Conservation (phyloP, 177 flowering plant species). For the Telopea speciosissima region DNA sequence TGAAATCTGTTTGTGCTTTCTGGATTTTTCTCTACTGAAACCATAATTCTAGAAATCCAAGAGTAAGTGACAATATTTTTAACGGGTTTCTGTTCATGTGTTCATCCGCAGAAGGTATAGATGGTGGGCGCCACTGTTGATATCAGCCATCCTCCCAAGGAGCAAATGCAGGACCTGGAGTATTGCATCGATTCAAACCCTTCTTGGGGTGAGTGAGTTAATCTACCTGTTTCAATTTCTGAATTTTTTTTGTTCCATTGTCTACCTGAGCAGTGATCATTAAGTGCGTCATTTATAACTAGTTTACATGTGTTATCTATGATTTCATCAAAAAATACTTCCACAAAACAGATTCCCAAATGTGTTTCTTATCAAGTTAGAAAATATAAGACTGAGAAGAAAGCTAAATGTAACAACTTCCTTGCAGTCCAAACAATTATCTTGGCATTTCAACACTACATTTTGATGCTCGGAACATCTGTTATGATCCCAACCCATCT, state of each 20-base stretch:
- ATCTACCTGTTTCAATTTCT: not conserved
- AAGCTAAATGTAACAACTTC: not conserved
- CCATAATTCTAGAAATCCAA: not conserved
- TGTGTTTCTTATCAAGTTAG: not conserved
- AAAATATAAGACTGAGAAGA: not conserved
- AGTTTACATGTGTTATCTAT: not conserved
- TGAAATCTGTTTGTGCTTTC: not conserved
- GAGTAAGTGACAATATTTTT: not conserved
- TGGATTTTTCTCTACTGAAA: not conserved
- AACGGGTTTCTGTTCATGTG: not conserved
- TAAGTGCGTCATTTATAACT: not conserved
- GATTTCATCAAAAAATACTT: not conserved
- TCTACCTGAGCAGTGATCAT: not conserved
- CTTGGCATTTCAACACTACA: slow-evolving; percentile 8
- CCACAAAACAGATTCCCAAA: too few species aligned
- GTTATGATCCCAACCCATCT: not conserved
- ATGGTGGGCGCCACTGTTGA: slow-evolving; percentile 9
- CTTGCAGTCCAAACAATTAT: slow-evolving; percentile 1
- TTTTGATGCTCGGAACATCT: not conserved
- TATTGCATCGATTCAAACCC: slow-evolving; percentile 21
- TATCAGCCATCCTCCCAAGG: slow-evolving; percentile 18
- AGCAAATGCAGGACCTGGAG: slow-evolving; percentile 16
- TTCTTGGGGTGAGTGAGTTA: slow-evolving; percentile 14
- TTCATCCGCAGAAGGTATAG: not conserved
- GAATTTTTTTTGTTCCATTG: not conserved